A percentile compares a stretch with the other conserved stretches of the same genome.
Evolutionary conservation across 1,284 basidiomycete genomes (phyloP).

Genomic region (Heterobasidion occidentale): DNA sequence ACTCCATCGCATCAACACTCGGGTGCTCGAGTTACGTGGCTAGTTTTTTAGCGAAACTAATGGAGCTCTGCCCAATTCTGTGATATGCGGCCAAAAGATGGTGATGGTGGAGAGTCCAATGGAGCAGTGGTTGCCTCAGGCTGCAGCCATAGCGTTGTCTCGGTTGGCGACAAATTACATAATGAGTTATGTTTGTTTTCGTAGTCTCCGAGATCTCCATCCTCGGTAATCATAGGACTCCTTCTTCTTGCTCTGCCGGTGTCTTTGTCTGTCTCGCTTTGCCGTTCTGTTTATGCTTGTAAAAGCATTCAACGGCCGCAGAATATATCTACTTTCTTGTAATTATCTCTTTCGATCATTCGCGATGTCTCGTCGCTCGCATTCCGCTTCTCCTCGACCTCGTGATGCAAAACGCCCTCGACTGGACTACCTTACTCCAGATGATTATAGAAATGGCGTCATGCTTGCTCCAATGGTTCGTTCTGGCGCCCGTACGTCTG

Average conservation of each 20-base stretch:
- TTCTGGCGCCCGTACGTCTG: conserved; percentile 73
- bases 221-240: too few species aligned
- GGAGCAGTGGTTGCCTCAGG: too few species aligned
- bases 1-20: conserved; percentile 41
- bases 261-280: not conserved
- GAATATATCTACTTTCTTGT: not conserved
- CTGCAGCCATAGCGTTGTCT: too few species aligned
- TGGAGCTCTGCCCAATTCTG: too few species aligned
- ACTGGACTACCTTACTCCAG: conserved; percentile 46
- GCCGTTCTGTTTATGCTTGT: not conserved
- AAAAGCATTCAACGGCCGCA: not conserved
- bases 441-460: conserved; percentile 74
- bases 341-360: not conserved
- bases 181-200: too few species aligned
- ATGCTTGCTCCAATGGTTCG: conserved; percentile 95
- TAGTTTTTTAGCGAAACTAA: too few species aligned
- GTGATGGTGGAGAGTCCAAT: too few species aligned
- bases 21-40: too few species aligned
- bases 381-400: conserved; percentile 37
- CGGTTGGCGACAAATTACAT: too few species aligned
- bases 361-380: conserved; percentile 46
- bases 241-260: too few species aligned
- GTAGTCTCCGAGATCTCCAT: too few species aligned
- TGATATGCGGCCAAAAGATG: too few species aligned
- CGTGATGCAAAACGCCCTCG: conserved; percentile 48